A percentile compares a stretch with the other conserved stretches of the same genome.
phyloP scores from a whole-genome alignment of 1,284 basidiomycete genomes.

The Cerioporus squamosus region DNA sequence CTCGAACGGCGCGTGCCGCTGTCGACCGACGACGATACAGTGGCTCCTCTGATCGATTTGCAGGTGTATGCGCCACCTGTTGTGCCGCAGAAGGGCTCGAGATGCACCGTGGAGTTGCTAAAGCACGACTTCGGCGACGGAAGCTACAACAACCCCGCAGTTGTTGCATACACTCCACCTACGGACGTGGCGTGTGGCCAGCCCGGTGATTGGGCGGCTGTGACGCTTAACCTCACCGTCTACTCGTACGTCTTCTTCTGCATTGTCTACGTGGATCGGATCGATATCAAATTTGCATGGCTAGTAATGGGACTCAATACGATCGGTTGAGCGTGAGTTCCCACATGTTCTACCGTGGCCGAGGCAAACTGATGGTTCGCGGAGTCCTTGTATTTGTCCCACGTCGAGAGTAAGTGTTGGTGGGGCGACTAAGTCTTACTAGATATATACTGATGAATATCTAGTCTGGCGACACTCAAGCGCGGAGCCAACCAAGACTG shows the following conservation, averaged over 20 bases:
- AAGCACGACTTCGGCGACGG: conserved; percentile 37
- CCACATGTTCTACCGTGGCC: not conserved
- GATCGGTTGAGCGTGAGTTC: conserved; percentile 66
- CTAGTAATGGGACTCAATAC: conserved; percentile 54
- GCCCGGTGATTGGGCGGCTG: conserved; percentile 66
- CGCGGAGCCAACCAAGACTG: conserved; percentile 35
- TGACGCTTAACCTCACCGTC: conserved; percentile 73
- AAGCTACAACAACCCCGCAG: conserved; percentile 14
- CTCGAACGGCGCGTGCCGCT: conserved; percentile 39
- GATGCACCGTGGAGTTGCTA: conserved; percentile 41
- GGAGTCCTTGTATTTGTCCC: conserved; percentile 15
- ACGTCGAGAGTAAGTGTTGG: conserved; percentile 27
- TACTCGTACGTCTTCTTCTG: conserved; percentile 9
- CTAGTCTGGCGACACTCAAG: conserved; percentile 21
- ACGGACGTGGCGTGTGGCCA: conserved; percentile 58
- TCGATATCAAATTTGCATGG: too few relatives aligned
- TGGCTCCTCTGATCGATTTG: conserved; percentile 43
- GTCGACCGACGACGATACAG: conserved; percentile 39
- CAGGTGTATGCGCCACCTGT: conserved; percentile 47
- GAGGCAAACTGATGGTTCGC: not conserved
- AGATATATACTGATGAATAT: not conserved
- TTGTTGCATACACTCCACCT: conserved; percentile 51
- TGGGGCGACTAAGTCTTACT: not conserved
- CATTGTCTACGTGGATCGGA: too few relatives aligned
- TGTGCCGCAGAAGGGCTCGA: conserved; percentile 35